A percentile compares a stretch with the other conserved stretches of the same genome.
Conservation (phyloP, 176 grass and related monocot species). For the Hordeum marinum region DNA sequence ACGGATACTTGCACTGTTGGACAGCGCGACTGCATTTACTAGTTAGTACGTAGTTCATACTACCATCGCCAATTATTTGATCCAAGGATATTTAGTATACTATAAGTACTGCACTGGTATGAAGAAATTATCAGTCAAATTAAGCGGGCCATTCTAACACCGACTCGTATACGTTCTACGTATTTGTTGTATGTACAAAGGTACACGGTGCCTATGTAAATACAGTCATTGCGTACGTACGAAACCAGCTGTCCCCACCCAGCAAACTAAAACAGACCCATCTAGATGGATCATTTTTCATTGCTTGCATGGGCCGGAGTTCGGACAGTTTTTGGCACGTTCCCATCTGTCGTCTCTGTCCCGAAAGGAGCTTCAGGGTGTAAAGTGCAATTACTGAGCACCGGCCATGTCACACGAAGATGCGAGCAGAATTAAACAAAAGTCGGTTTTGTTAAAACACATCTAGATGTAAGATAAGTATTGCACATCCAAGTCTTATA, state of each 20-base stretch:
- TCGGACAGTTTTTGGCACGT: neutral
- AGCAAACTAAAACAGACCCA: neutral
- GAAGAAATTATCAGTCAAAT: neutral
- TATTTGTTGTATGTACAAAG: neutral
- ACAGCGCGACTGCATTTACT: conserved; percentile 18
- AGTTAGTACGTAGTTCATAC: too few relatives aligned
- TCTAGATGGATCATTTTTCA: neutral
- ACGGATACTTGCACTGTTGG: neutral
- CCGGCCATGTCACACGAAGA: neutral
- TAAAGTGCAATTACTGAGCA: conserved; percentile 6
- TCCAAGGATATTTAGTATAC: too few relatives aligned
- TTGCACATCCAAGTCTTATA: too few relatives aligned
- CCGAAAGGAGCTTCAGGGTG: neutral
- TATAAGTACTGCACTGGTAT: too few relatives aligned
- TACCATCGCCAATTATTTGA: neutral
- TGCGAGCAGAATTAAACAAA: neutral
- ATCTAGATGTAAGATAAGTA: too few relatives aligned
- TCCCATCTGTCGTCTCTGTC: neutral
- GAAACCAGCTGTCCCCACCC: neutral
- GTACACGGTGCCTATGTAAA: too few relatives aligned
- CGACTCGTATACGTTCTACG: neutral
- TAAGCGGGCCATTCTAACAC: neutral
- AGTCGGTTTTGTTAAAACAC: too few relatives aligned
- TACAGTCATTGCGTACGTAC: neutral
- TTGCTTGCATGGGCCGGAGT: neutral